phyloP scores from a whole-genome alignment of 129 eudicot species.

The Pseudognaphalium luteoalbum region DNA sequence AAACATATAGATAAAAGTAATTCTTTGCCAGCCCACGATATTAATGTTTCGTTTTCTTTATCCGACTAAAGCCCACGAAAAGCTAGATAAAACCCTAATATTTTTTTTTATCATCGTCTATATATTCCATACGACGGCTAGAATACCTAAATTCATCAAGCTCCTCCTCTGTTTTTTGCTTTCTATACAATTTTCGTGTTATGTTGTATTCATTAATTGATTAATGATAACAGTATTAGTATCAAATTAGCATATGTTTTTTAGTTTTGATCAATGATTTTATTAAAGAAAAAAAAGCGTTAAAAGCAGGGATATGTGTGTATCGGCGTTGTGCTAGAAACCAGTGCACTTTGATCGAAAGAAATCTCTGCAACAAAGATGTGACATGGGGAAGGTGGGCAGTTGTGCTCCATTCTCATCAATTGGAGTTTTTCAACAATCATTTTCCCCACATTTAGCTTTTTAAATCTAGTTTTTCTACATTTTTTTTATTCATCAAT shows the following conservation, averaged over 20 bases:
- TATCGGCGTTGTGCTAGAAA: background rate
- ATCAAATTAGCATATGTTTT: too few relatives aligned
- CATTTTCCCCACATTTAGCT: constrained; percentile 30
- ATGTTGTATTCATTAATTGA: background rate
- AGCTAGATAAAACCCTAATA: background rate
- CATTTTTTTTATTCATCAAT: too few relatives aligned
- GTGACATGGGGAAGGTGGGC: constrained; percentile 35
- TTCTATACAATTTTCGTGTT: too few relatives aligned
- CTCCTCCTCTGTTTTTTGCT: background rate
- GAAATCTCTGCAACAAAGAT: constrained; percentile 17
- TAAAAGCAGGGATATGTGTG: background rate
- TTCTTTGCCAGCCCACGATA: too few relatives aligned
- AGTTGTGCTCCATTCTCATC: constrained; percentile 18
- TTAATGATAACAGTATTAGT: too few relatives aligned
- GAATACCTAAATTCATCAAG: too few relatives aligned
- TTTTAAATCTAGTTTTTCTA: too few relatives aligned
- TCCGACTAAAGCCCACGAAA: background rate
- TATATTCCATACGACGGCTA: background rate
- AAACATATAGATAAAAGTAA: too few relatives aligned
- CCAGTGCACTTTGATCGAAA: constrained; percentile 24
- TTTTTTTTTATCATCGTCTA: background rate
- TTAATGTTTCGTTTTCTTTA: too few relatives aligned
- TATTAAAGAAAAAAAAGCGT: background rate
- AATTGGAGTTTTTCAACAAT: constrained; percentile 27
- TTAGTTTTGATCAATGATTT: too few relatives aligned